A percentile compares a stretch with the other conserved stretches of the same genome.
These are phyloP conservation scores for Aspergillus luchuensis DNA, from an alignment of 2,329 filamentous ascomycete species.

Conservation along the genomic window DNA sequence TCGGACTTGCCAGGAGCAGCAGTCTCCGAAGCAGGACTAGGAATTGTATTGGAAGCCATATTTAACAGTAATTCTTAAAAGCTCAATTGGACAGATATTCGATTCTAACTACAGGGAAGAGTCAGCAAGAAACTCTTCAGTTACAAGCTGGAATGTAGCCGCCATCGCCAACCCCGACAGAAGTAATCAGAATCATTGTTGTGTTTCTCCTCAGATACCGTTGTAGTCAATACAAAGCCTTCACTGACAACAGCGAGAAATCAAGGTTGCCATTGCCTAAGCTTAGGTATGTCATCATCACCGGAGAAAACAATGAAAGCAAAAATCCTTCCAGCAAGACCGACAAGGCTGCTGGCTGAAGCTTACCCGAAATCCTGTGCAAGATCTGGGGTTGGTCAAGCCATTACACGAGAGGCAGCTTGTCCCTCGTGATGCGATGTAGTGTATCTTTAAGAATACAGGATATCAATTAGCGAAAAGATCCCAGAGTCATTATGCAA, in stretches of 20 bases:
- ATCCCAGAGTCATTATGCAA: constrained; percentile 21
- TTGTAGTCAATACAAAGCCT: constrained; percentile 78
- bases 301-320: constrained; percentile 32
- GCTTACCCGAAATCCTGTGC: constrained; percentile 30
- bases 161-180: constrained; percentile 10
- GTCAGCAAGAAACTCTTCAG: constrained; percentile 26
- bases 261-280: constrained; percentile 53
- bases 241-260: constrained; percentile 55
- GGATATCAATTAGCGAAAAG: constrained; percentile 13
- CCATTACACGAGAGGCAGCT: constrained; percentile 10
- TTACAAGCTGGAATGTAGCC: constrained; percentile 15
- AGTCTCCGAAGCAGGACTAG: constrained; percentile 18
- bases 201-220: constrained; percentile 79
- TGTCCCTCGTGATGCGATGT: constrained; percentile 4
- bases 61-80: constrained; percentile 26
- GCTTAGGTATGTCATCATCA: constrained; percentile 51
- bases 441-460: constrained; percentile 13
- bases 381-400: constrained; percentile 13
- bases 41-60: constrained; percentile 30
- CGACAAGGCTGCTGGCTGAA: constrained; percentile 16
- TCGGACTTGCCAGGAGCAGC: constrained; percentile 18
- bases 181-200: constrained; percentile 16
- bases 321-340: constrained; percentile 16
- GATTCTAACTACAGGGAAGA: constrained; percentile 28
- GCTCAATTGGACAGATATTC: constrained; percentile 22